phyloP scores from a whole-genome alignment of 805 yeast genomes.

The Hanseniaspora hatyaiensis region DNA sequence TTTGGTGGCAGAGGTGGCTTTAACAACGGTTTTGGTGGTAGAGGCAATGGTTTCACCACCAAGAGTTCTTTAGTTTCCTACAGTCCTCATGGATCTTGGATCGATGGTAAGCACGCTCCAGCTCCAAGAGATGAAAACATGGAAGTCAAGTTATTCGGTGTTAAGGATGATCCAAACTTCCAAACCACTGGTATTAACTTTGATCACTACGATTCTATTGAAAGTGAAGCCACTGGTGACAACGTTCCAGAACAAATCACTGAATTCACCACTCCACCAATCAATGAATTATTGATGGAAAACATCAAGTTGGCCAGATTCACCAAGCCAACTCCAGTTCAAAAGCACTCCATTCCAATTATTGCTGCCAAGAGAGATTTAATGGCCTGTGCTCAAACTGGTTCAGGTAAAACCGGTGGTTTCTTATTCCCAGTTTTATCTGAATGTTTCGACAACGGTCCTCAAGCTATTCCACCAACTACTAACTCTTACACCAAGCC shows the following conservation, averaged over 20 bases:
- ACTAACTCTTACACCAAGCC: conserved; percentile 46
- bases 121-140: conserved; percentile 56
- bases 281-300: conserved; percentile 72
- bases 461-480: conserved; percentile 42
- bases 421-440: conserved; percentile 95
- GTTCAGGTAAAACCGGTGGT: conserved; percentile 99
- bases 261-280: conserved; percentile 81
- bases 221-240: conserved; percentile 94
- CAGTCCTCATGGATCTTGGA: conserved; percentile 63
- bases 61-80: conserved; percentile 23
- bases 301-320: conserved; percentile 83
- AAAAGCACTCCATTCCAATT: conserved; percentile 85
- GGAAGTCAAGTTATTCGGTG: conserved; percentile 82
- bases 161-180: conserved; percentile 45
- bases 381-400: conserved; percentile 97
- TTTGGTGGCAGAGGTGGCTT: conserved; percentile 26
- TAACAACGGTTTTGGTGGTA: conserved; percentile 29
- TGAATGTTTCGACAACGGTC: conserved; percentile 81
- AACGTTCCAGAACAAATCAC: conserved; percentile 88
- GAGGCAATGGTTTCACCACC: conserved; percentile 26
- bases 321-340: conserved; percentile 93
- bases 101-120: conserved; percentile 78
- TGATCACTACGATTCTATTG: conserved; percentile 96
- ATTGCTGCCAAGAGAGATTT: conserved; percentile 81
- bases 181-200: conserved; percentile 97